Evolutionary conservation across 306 rosid species (phyloP).

Genomic region (Fragaria iinumae): DNA sequence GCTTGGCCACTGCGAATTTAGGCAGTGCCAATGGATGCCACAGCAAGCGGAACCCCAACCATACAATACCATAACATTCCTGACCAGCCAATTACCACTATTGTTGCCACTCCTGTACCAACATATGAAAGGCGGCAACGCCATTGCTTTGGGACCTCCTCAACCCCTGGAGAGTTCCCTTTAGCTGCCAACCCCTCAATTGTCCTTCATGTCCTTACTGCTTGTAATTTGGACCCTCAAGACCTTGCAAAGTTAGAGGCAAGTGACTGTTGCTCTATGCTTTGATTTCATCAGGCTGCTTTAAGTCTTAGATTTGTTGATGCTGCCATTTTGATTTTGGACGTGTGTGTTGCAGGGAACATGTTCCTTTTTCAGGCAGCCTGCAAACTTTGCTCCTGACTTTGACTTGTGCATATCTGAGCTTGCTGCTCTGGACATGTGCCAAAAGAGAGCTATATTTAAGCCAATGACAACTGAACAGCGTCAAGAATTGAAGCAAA

Average conservation of each 20-base stretch:
- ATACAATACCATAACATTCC: slow-evolving; percentile 82
- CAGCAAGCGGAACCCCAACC: slow-evolving; percentile 82
- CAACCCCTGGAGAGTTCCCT: slow-evolving; percentile 88
- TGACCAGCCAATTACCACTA: slow-evolving; percentile 77
- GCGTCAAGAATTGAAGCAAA: slow-evolving; percentile 60
- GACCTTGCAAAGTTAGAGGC: slow-evolving; percentile 97
- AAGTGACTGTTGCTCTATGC: slow-evolving; percentile 41
- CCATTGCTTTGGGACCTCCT: slow-evolving; percentile 76
- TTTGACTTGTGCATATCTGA: slow-evolving; percentile 65
- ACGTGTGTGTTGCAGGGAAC: slow-evolving; percentile 75
- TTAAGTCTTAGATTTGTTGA: slow-evolving; percentile 26
- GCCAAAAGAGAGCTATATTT: slow-evolving; percentile 83
- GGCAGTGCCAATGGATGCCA: slow-evolving; percentile 99
- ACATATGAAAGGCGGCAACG: slow-evolving; percentile 74
- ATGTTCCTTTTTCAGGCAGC: slow-evolving; percentile 87
- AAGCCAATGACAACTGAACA: slow-evolving; percentile 77
- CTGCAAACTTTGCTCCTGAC: slow-evolving; percentile 85
- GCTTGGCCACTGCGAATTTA: slow-evolving; percentile 73
- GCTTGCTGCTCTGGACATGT: slow-evolving; percentile 94
- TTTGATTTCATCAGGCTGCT: slow-evolving; percentile 11
- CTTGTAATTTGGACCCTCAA: slow-evolving; percentile 82
- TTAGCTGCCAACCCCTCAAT: slow-evolving; percentile 85
- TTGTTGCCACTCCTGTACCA: slow-evolving; percentile 53
- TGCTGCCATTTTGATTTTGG: slow-evolving; percentile 47
- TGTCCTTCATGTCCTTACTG: slow-evolving; percentile 89